Evolutionary conservation across 352 stramenopile species (phyloP).

Genomic region (Phytophthora cajani): DNA sequence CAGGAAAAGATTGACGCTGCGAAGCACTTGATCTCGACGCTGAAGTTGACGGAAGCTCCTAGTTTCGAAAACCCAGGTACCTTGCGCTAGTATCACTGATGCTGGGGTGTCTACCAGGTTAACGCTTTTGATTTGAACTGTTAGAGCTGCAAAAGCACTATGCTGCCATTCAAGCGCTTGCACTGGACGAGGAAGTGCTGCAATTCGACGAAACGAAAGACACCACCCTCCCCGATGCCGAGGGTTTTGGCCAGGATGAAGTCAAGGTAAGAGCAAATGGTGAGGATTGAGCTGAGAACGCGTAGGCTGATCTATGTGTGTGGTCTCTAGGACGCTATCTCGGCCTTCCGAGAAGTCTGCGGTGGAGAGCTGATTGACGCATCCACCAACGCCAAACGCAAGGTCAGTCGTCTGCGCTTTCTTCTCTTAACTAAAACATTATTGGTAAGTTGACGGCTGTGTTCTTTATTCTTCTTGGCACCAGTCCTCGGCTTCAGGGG

Average conservation of each 20-base stretch:
- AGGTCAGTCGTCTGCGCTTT: constrained; percentile 33
- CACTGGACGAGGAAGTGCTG: constrained; percentile 72
- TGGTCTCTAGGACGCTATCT: constrained; percentile 49
- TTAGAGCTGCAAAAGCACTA: constrained; percentile 89
- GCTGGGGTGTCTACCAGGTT: not conserved
- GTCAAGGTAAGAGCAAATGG: constrained; percentile 54
- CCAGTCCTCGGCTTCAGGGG: constrained; percentile 36
- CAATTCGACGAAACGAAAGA: constrained; percentile 83
- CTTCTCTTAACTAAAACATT: not conserved
- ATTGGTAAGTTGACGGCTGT: not conserved
- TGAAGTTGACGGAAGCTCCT: constrained; percentile 74
- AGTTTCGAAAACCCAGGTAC: constrained; percentile 86
- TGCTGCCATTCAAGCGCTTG: constrained; percentile 77
- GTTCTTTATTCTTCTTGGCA: not conserved
- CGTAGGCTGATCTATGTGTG: not conserved
- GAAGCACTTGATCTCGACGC: constrained; percentile 70
- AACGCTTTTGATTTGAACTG: not conserved
- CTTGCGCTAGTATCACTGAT: not conserved
- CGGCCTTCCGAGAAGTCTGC: constrained; percentile 51
- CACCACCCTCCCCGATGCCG: constrained; percentile 73
- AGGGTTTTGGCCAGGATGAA: constrained; percentile 71
- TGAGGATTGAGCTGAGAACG: not conserved
- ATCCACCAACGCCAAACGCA: constrained; percentile 55
- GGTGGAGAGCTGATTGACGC: constrained; percentile 60
- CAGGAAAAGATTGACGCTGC: constrained; percentile 69